A percentile compares a stretch with the other conserved stretches of the same genome.
These are phyloP conservation scores for Oryza glumipatula DNA, from an alignment of 176 grass and related monocot species.

Conservation along the genomic window DNA sequence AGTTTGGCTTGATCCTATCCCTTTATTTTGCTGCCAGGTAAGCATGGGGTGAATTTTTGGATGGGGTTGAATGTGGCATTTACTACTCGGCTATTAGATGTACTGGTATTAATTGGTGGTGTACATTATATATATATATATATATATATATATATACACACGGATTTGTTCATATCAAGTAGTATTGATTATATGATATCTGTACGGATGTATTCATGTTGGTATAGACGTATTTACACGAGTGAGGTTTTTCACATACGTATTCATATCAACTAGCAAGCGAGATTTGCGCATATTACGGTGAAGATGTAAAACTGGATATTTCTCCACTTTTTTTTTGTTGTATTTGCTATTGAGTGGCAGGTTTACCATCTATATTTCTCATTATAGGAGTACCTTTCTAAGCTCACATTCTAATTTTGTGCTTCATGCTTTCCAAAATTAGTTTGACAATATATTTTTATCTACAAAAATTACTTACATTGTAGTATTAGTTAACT, in stretches of 20 bases:
- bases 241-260: no score
- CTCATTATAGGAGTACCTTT: background rate
- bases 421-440: background rate
- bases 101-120: background rate
- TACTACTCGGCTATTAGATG: background rate
- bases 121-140: no score
- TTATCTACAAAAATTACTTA: background rate
- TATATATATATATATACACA: no score
- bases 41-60: background rate
- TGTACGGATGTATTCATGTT: background rate
- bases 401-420: background rate
- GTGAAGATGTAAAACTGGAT: background rate
- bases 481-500: background rate
- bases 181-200: background rate
- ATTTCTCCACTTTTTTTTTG: background rate
- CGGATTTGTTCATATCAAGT: no score
- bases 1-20: background rate
- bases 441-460: background rate
- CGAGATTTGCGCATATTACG: background rate
- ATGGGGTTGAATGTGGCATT: background rate
- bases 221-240: background rate
- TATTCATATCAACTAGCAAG: background rate
- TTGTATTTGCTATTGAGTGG: background rate
- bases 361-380: background rate
- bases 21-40: constrained; percentile 23